phyloP scores from a whole-genome alignment of 2,329 filamentous ascomycete species.

The Sporothrix humicola region DNA sequence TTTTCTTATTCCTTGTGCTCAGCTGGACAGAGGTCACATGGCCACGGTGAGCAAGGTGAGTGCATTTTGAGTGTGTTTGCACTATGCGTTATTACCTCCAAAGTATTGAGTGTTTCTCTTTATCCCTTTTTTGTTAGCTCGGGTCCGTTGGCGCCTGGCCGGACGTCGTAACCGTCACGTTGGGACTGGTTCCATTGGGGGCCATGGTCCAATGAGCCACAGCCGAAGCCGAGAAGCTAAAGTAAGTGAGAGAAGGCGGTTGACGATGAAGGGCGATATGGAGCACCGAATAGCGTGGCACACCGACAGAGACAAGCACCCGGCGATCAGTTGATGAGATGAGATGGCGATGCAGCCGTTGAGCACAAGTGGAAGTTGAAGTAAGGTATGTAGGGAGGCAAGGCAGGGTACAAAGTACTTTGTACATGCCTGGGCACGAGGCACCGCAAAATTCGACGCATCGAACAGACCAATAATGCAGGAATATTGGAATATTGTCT shows the following conservation, averaged over 20 bases:
- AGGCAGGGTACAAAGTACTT: neutral
- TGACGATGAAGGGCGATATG: too few species aligned
- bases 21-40: neutral
- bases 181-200: conserved; percentile 21
- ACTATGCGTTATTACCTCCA: too few species aligned
- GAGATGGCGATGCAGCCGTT: conserved; percentile 3
- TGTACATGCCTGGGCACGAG: too few species aligned
- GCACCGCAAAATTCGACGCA: too few species aligned
- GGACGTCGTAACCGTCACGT: conserved; percentile 11
- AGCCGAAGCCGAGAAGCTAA: conserved; percentile 7
- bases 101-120: neutral
- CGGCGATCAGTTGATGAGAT: neutral
- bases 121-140: neutral
- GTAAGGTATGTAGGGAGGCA: neutral
- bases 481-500: conserved; percentile 21
- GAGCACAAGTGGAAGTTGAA: neutral
- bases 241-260: neutral
- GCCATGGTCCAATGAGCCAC: neutral
- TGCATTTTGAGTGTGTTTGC: neutral
- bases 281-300: too few species aligned
- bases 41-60: neutral
- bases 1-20: neutral
- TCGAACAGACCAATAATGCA: neutral
- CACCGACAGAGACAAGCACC: neutral
- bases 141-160: neutral